Base-by-base conservation (phyloP, 2,329 filamentous ascomycete genomes). In the Huntiella savannae region DNA sequence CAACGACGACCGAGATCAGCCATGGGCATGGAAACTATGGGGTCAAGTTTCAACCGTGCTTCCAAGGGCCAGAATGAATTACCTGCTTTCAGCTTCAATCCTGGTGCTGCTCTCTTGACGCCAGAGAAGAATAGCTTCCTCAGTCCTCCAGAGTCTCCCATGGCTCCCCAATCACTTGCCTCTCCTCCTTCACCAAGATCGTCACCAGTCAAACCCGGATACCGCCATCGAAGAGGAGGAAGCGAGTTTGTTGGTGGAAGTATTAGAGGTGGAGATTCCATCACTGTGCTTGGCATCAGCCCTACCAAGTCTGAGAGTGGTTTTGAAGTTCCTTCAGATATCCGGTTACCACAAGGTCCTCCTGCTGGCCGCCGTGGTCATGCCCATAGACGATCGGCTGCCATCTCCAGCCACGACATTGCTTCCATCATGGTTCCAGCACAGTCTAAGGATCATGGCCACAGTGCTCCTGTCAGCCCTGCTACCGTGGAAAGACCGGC, bases 201-300 rank as follows among this genome's bases (percentile, higher is more conserved):
- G 64, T 17, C n/a, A 13, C 71, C 17, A 63, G 36, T 28, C 33
- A 40, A 43, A 33, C 40, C 45, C 37, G 76, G 78, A 16, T 82
- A 86, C 57, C 77, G 80, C 28, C 87, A 94, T 59, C 72, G 79
- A 55, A 74, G 87, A 55, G 82, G 82, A 46, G 81, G 77, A 22
- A 94, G 86, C 58, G 86, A 94, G 58, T 86, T 92, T 55, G 82
- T 92, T 40, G 84, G 84, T 34, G 82, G 81, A 5, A 80, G 79
- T 54, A 62, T 71, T 53, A 66, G 75, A 54, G 60, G 68, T 61
- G 63, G 73, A 10, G 73, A 70, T 41, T 66, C 70, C 0, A 74
- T 76, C 43, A 70, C 71, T 7, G 63, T 75, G 5, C 68, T 82
- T 63, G 82, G 75, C 59, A 73, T 74, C 10, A 85, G 78, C 55